phyloP scores from a whole-genome alignment of 306 rosid species.

The Dalbergia oliveri region DNA sequence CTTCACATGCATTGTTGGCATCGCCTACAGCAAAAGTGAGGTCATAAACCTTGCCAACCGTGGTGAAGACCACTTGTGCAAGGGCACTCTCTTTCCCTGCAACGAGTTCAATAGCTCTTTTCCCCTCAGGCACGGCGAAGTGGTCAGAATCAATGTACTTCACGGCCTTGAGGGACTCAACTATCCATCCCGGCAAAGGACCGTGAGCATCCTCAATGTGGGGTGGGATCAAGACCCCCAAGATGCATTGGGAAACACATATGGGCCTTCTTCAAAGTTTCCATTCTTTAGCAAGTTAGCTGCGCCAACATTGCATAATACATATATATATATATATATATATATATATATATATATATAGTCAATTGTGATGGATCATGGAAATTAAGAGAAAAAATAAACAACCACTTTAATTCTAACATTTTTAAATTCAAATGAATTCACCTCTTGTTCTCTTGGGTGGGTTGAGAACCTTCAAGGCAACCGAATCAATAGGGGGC shows the following conservation, averaged over 20 bases:
- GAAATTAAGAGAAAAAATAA: background rate
- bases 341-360: too few relatives aligned
- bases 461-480: constrained; percentile 62
- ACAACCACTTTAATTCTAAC: too few relatives aligned
- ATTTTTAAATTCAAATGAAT: background rate
- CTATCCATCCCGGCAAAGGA: constrained; percentile 87
- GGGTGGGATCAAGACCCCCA: constrained; percentile 80
- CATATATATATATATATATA: too few relatives aligned
- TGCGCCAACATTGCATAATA: constrained; percentile 39
- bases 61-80: constrained; percentile 65
- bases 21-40: constrained; percentile 84
- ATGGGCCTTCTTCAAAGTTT: constrained; percentile 83
- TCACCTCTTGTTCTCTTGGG: constrained; percentile 68
- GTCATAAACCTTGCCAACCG: constrained; percentile 55
- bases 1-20: constrained; percentile 72
- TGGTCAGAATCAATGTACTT: constrained; percentile 82
- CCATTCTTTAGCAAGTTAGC: constrained; percentile 80
- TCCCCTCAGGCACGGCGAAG: constrained; percentile 68
- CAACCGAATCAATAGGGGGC: constrained; percentile 80
- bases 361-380: too few relatives aligned
- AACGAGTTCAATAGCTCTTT: constrained; percentile 78
- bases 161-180: constrained; percentile 86
- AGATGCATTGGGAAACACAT: constrained; percentile 58
- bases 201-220: constrained; percentile 72
- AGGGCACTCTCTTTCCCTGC: constrained; percentile 85